Evolutionary conservation across 2,329 filamentous ascomycete genomes (phyloP), one percentile per base, ranked within the genome.

Genomic region (Xylaria arbuscula): DNA sequence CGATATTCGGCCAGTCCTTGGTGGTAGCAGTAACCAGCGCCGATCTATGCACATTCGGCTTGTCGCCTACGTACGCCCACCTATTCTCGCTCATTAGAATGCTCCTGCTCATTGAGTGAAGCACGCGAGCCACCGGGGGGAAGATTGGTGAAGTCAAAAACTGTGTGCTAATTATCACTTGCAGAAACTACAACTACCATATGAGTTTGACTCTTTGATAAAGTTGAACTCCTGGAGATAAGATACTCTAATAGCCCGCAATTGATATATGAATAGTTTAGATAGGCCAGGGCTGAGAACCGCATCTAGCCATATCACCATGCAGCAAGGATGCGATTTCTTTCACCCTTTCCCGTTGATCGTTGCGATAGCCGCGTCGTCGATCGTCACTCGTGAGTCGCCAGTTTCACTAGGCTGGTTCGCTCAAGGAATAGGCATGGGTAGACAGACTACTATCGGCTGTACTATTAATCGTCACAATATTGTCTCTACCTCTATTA

Each of bases 271-370:
- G 2, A 34, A 62, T 63, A 54, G 64, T 28, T 22, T 58, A 70
- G 56, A 64, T 71, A 57, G 62, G 62, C 40, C 7, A n/a, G 24
- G 28, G 28, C 48, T 48, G 32, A 73, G 66, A 72, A 70, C 70
- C 69, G 69, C 58, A 51, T 70, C 64, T 73, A 74, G 58, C 73
- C 71, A 72, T 45, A 54, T 50, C 51, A 24, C 40, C 54, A 60
- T 56, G 64, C 38, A 45, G 34, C 50, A 71, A 68, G 54, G 58
- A 61, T 53, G 63, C 48, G 28, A 67, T 55, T 45, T 47, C 19
- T 57, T 67, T 66, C 40, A n/a, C 51, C 62, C 53, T 50, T 50
- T 22, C 15, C 57, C 24, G 42, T 67, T 40, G 51, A 56, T 67
- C 67, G 66, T 53, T 53, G 55, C 19, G 54, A 64, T 36, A 58